Evolutionary conservation across 352 stramenopile species (phyloP).

Genomic region (Pilasporangium apinafurcum): DNA sequence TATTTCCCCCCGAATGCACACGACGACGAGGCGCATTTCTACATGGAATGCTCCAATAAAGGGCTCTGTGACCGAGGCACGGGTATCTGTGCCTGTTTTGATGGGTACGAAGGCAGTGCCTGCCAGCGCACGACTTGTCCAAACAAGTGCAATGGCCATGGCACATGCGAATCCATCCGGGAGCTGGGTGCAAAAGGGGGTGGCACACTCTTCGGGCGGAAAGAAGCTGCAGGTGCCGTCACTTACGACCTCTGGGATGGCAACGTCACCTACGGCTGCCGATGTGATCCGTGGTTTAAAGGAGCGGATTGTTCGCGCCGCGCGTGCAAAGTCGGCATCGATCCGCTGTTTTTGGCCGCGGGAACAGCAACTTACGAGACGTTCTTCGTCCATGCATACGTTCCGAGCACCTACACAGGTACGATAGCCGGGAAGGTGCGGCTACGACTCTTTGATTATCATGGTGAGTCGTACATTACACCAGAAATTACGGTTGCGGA

Average conservation of each 20-base stretch:
- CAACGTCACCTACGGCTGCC: constrained; percentile 79
- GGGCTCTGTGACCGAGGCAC: constrained; percentile 84
- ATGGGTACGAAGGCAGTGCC: constrained; percentile 84
- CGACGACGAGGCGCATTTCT: constrained; percentile 76
- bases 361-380: constrained; percentile 33
- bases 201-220: constrained; percentile 30
- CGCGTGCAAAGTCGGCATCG: constrained; percentile 62
- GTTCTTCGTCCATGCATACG: constrained; percentile 41
- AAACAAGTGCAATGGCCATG: constrained; percentile 62
- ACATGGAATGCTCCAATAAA: constrained; percentile 93
- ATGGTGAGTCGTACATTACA: constrained; percentile 65
- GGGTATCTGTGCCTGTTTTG: constrained; percentile 85
- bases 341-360: constrained; percentile 47
- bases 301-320: constrained; percentile 77
- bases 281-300: constrained; percentile 84
- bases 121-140: constrained; percentile 76
- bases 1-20: constrained; percentile 51
- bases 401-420: neutral
- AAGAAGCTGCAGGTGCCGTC: constrained; percentile 9
- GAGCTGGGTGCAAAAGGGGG: constrained; percentile 45
- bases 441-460: constrained; percentile 59
- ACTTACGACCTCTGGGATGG: constrained; percentile 79
- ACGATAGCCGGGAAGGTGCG: constrained; percentile 16
- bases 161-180: constrained; percentile 65
- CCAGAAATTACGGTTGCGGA: constrained; percentile 31